Percentiles rank a stretch among this genome's conserved stretches.
Conservation (phyloP, 1,284 basidiomycete genomes). For the Melanopsichium pennsylvanicum region DNA sequence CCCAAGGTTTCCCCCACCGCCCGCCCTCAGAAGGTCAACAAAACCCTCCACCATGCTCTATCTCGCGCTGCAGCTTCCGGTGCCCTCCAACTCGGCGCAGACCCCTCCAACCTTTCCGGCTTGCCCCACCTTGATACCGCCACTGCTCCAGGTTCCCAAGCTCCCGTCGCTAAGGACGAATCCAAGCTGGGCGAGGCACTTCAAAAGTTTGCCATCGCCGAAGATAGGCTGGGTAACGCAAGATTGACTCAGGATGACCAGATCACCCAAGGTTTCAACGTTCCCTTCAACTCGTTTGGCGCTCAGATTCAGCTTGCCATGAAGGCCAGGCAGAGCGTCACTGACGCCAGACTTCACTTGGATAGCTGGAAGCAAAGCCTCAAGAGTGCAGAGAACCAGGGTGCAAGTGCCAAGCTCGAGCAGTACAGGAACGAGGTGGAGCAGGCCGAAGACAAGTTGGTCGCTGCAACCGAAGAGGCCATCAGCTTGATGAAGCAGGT, state of each 20-base stretch:
- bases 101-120: conserved; percentile 50
- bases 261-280: conserved; percentile 79
- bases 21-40: conserved; percentile 69
- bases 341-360: conserved; percentile 62
- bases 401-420: conserved; percentile 52
- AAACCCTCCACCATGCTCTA: conserved; percentile 94
- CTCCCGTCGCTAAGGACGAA: conserved; percentile 41
- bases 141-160: conserved; percentile 23
- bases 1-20: conserved; percentile 73
- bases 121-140: conserved; percentile 44
- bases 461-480: conserved; percentile 95
- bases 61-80: conserved; percentile 80
- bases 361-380: conserved; percentile 62
- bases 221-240: conserved; percentile 87
- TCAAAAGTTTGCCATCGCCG: conserved; percentile 79
- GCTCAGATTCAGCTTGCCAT: conserved; percentile 61
- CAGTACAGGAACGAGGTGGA: conserved; percentile 60
- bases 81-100: conserved; percentile 70
- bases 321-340: conserved; percentile 61
- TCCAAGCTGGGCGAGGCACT: conserved; percentile 74
- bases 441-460: conserved; percentile 71
- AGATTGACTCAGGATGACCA: conserved; percentile 81
- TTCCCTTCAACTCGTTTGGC: conserved; percentile 75
- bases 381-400: conserved; percentile 54
- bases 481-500: conserved; percentile 98